Evolutionary conservation across 306 rosid species (phyloP), one percentile per base, ranked within the genome.

Genomic region (Prunus campanulata): DNA sequence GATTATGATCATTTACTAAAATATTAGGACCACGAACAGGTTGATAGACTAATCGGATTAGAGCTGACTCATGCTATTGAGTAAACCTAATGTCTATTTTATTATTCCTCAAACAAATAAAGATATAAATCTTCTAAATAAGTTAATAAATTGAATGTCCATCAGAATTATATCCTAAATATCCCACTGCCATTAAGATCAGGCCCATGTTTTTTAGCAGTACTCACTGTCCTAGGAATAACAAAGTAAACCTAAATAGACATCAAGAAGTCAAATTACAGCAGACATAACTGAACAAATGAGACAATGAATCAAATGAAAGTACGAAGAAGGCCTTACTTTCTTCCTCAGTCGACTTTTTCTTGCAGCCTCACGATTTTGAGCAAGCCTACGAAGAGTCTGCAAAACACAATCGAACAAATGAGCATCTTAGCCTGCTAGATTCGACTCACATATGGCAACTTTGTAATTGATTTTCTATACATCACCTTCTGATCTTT

Each of bases 331-430:
- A 14, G 56, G 42, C 55, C 85, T 50, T 88, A 95, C 99, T 80
- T 95, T 95, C 82, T 95, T 95, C 80, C 97, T 86, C 90, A 95
- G 74, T 44, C 99, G 91, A 74, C 99, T 95, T 89, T 95, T 95
- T 67, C 99, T 88, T 5, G 99, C 99, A 19, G 99, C 99, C 88
- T 95, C 99, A 29, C 99, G 95, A 87, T 95, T 95, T 77, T 95
- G 99, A 76, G 99, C 97, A 35, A 95, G 96, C 88, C 99, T 85
- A 10, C 99, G 96, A 49, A 90, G 97, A 77, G 88, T 89, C 99
- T 95, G 87, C 87, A 86, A 80, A 51, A 66, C 14, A 27, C 19
- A 80, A 81, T 63, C 25, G 18, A 75, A 52, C 14, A 71, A 76
- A 30, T 52, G 6, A 66, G 75, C 72, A 83, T 64, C 56, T 12